These are phyloP conservation scores for Macrocybe gigantea DNA, from an alignment of 768 basidiomycete genomes.

Conservation along the genomic window DNA sequence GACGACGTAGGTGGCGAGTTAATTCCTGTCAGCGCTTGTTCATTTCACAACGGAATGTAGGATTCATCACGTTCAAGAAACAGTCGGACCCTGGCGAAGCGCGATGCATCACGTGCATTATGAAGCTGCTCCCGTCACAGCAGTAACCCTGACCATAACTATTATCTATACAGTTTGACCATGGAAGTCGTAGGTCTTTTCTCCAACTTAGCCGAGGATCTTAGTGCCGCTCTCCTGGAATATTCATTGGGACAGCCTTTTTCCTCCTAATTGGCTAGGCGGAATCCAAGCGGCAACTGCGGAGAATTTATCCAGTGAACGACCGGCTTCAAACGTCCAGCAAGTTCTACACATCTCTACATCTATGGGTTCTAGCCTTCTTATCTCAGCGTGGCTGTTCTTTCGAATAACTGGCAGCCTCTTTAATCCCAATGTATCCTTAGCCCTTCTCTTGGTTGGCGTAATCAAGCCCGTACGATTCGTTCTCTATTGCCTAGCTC, in stretches of 20 bases:
- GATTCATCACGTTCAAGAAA: no score
- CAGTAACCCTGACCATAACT: no score
- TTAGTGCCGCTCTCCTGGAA: conserved; percentile 47
- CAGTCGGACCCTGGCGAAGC: no score
- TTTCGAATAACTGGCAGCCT: conserved; percentile 57
- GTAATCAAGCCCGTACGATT: conserved; percentile 50
- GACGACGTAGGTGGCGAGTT: no score
- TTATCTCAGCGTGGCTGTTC: conserved; percentile 64
- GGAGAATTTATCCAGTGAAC: conserved; percentile 20
- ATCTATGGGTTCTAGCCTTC: conserved; percentile 55
- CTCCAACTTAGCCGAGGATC: conserved; percentile 29
- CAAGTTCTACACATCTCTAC: conserved; percentile 51
- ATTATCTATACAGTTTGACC: not conserved
- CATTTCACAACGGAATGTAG: no score
- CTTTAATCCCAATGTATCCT: conserved; percentile 60
- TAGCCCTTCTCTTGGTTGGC: conserved; percentile 54
- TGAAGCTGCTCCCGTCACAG: no score
- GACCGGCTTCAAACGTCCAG: conserved; percentile 25
- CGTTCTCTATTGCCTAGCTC: conserved; percentile 55
- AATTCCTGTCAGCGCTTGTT: no score
- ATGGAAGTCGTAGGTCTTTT: conserved; percentile 8
- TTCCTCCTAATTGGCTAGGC: conserved; percentile 64
- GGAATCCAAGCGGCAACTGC: conserved; percentile 52
- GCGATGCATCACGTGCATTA: no score
- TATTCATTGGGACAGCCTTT: conserved; percentile 52